phyloP scores from a whole-genome alignment of 805 yeast species.

The Starmerella ratchasimensis region DNA sequence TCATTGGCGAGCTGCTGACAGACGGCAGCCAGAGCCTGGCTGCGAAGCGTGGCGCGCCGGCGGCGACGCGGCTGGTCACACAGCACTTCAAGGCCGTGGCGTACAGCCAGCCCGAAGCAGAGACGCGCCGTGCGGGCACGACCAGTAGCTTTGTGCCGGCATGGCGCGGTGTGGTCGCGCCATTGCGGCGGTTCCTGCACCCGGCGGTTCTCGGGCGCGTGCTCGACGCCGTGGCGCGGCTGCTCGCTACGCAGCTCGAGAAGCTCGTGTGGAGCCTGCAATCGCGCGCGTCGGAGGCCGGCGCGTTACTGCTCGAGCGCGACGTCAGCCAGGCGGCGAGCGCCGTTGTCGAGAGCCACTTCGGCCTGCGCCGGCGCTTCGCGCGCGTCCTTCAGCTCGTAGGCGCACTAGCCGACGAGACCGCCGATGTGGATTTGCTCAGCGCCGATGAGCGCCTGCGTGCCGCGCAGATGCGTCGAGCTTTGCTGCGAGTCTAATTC shows the following conservation, averaged over 20 bases:
- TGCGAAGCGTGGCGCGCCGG: constrained; percentile 27
- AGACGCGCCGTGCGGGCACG: background rate
- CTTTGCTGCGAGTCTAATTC: background rate
- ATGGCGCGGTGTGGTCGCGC: constrained; percentile 54
- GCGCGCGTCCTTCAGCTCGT: constrained; percentile 73
- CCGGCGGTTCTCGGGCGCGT: constrained; percentile 37
- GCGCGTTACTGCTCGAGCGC: constrained; percentile 69
- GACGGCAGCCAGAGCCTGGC: constrained; percentile 32
- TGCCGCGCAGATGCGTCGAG: constrained; percentile 1
- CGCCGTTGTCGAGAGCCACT: constrained; percentile 50
- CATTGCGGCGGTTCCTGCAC: constrained; percentile 49
- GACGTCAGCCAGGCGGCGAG: constrained; percentile 64
- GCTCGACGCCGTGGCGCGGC: constrained; percentile 39
- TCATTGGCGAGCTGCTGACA: constrained; percentile 30
- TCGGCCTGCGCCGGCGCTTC: constrained; percentile 64
- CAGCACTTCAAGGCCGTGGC: constrained; percentile 27
- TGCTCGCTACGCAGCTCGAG: constrained; percentile 47
- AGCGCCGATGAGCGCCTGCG: constrained; percentile 2
- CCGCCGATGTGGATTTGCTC: constrained; percentile 2
- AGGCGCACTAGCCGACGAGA: constrained; percentile 26
- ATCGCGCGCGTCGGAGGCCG: constrained; percentile 62
- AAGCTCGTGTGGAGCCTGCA: constrained; percentile 52
- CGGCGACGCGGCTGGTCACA: constrained; percentile 27
- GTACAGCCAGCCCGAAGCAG: constrained; percentile 1
- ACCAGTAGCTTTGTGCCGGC: constrained; percentile 35